These are phyloP conservation scores for Boletus vinaceobasis DNA, from an alignment of 768 basidiomycete species.

Conservation along the genomic window DNA sequence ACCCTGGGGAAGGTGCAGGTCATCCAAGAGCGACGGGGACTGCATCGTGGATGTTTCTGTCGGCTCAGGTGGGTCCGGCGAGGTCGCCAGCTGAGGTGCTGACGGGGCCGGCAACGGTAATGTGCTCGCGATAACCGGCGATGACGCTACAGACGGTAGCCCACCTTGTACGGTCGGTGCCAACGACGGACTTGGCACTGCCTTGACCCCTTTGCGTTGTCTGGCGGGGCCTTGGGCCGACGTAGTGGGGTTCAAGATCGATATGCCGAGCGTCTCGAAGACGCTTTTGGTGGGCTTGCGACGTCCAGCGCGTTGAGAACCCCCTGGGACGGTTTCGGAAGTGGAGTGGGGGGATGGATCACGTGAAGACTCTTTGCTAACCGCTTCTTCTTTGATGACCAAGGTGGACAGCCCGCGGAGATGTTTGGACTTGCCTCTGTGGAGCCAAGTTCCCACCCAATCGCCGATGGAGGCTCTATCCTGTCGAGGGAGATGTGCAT, in stretches of 20 bases:
- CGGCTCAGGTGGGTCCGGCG: conserved; percentile 18
- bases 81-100: conserved; percentile 29
- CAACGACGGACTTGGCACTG: conserved; percentile 26
- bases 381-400: conserved; percentile 22
- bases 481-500: conserved; percentile 17
- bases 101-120: conserved; percentile 17
- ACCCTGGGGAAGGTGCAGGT: conserved; percentile 48
- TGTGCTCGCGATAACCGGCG: conserved; percentile 15
- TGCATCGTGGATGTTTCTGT: conserved; percentile 29
- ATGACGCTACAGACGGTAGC: conserved; percentile 14
- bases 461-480: conserved; percentile 50
- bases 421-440: conserved; percentile 43
- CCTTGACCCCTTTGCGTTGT: conserved; percentile 17
- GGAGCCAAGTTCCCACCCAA: conserved; percentile 79
- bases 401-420: conserved; percentile 19
- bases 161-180: conserved; percentile 11
- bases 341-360: conserved; percentile 21
- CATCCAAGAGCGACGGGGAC: conserved; percentile 24
- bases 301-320: conserved; percentile 15
- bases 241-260: conserved; percentile 53
- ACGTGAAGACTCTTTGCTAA: conserved; percentile 19
- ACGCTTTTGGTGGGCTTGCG: conserved; percentile 59
- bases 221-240: conserved; percentile 26
- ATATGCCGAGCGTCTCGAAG: conserved; percentile 69
- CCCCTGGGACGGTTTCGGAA: conserved; percentile 8